Conservation (phyloP, 495 filamentous ascomycete species). For the Astrothelium subdiscretum region DNA sequence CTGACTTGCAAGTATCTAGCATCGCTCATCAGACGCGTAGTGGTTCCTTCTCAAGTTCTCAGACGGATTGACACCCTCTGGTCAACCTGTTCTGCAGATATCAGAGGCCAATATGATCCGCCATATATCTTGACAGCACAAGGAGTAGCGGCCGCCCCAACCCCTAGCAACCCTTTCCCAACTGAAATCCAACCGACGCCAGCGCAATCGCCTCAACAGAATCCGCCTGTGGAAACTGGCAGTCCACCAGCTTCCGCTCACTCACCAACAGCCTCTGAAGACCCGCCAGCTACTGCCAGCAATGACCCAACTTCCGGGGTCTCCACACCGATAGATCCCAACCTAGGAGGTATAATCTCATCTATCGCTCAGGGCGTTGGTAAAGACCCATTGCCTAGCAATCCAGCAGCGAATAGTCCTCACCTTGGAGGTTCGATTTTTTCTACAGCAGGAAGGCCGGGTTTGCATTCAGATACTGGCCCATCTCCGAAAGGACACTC, state of each 20-base stretch:
- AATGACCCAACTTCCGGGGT: no score
- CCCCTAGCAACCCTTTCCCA: neutral
- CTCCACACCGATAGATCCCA: no score
- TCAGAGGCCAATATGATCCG: slow-evolving; percentile 3
- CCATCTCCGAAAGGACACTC: no score
- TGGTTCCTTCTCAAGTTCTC: neutral
- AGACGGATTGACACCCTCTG: neutral
- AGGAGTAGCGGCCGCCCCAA: neutral
- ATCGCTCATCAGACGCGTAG: no score
- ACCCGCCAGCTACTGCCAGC: neutral
- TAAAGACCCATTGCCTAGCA: no score
- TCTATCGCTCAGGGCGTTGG: no score
- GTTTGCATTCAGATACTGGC: no score
- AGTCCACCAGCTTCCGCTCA: neutral
- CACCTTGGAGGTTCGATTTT: no score
- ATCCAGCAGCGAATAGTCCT: no score
- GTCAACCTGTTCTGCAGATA: slow-evolving; percentile 1
- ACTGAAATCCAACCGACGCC: neutral
- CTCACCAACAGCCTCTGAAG: neutral
- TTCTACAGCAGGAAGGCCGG: no score
- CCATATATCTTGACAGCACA: neutral
- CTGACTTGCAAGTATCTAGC: neutral
- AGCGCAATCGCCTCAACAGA: neutral
- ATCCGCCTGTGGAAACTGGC: neutral
- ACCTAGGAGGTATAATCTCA: no score